phyloP scores from a whole-genome alignment of 805 yeast species.

The Cyberlindnera sargentensis region DNA sequence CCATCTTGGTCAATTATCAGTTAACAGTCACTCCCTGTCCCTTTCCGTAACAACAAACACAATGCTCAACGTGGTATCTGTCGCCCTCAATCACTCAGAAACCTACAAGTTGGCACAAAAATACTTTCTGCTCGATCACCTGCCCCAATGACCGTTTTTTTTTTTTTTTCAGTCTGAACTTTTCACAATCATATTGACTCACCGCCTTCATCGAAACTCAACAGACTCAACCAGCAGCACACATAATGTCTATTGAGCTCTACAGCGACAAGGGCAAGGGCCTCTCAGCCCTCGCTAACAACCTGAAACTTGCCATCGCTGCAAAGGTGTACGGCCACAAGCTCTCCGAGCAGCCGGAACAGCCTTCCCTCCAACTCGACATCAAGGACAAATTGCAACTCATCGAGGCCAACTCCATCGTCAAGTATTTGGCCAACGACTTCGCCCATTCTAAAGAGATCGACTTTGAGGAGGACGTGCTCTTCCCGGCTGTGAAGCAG shows the following conservation, averaged over 20 bases:
- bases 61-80: no score
- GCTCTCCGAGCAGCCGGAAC: constrained; percentile 11
- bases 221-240: not conserved
- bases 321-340: constrained; percentile 14
- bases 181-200: no score
- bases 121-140: no score
- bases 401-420: constrained; percentile 62
- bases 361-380: constrained; percentile 17
- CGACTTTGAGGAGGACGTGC: constrained; percentile 37
- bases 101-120: no score
- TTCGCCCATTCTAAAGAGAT: constrained; percentile 32
- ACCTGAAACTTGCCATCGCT: constrained; percentile 25
- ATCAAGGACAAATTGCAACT: constrained; percentile 32
- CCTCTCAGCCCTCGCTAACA: constrained; percentile 16
- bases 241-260: constrained; percentile 15
- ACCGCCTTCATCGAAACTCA: no score
- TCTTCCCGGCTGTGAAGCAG: constrained; percentile 31
- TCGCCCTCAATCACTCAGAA: no score
- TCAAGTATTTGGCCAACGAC: constrained; percentile 51
- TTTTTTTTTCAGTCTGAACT: no score
- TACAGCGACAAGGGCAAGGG: constrained; percentile 20
- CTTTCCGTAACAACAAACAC: no score
- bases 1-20: no score
- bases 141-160: no score
- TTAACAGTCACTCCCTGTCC: no score